Evolutionary conservation across 192 early-diverging fungal species (phyloP), one percentile per base, ranked within the genome.

Genomic region (Obelidium mucronatum): DNA sequence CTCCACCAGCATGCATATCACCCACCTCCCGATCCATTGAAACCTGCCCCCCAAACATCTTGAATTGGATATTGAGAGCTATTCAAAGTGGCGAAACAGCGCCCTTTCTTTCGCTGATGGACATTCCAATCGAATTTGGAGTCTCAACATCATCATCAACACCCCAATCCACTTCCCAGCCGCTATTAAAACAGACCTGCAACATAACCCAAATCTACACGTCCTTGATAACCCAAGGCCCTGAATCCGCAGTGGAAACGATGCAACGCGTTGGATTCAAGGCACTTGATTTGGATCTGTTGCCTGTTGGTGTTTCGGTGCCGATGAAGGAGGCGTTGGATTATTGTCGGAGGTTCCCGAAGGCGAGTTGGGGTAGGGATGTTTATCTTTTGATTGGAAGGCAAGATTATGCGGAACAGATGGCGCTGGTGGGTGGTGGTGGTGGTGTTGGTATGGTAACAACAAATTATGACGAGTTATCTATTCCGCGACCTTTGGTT

Each of bases 281-380:
- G 2, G 35, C 63, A 8, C 72, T 60, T 4, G 79, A 84, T 35
- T 67, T 91, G 22, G 85, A 90, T 17, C 77, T 74, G 26, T 59
- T 91, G 60, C 85, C 90, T 1, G 65, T 86, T 74, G 90, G 90
- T 1, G 78, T 91, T 26, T 77, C 81, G 3, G 31, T 91, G 3
- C 85, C 87, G 35, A 62, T 91, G 30, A 48, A 71, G 30, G 88
- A 89, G 67, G 84, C 85, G 4, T 61, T 91, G 2, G 78, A 84
- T 69, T 73, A 76, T n/a, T 89, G 86, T 75, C 81, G 86, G 22
- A 75, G 68, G 31, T 66, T 75, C 17, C 89, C 90, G 1, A 74
- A 84, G 1, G 65, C 64, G 5, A 70, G 82, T 64, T 81, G 86
- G 83, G 55, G 64, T 13, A 53, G 71, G 1, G 74, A 79, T 3